These are phyloP conservation scores for Suillus weaverae DNA, from an alignment of 768 basidiomycete genomes.

Conservation along the genomic window DNA sequence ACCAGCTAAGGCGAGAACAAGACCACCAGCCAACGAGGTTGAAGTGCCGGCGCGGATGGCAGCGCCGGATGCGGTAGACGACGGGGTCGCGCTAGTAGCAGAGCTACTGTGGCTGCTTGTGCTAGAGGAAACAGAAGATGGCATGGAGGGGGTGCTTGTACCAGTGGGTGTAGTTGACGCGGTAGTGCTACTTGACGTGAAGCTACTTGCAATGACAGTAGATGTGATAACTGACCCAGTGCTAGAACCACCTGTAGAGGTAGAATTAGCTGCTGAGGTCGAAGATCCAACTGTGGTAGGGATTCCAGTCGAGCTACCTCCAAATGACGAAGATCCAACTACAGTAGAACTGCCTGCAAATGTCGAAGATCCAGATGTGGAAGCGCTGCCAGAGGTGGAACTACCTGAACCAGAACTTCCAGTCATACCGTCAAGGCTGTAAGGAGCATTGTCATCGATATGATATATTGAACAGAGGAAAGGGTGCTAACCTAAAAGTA, in stretches of 20 bases:
- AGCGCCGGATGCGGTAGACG: conserved; percentile 20
- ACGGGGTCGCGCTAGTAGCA: conserved; percentile 1
- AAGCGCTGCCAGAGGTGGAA: conserved; percentile 17
- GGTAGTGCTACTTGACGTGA: conserved; percentile 9
- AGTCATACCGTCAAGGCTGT: conserved; percentile 57
- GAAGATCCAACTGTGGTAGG: not conserved
- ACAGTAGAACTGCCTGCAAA: not conserved
- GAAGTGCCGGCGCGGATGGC: conserved; percentile 24
- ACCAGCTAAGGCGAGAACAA: conserved; percentile 23
- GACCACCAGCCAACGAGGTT: conserved; percentile 20
- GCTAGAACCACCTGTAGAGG: conserved; percentile 7
- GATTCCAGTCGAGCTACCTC: not conserved
- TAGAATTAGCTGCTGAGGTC: conserved; percentile 16
- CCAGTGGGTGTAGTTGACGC: conserved; percentile 16
- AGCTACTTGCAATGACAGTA: conserved; percentile 7
- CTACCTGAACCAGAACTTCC: conserved; percentile 16
- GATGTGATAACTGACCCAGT: not conserved
- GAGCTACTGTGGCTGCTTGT: not conserved
- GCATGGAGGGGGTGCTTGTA: conserved; percentile 31
- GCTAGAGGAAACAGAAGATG: conserved; percentile 20
- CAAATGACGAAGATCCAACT: not conserved
- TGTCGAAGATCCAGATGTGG: conserved; percentile 12
- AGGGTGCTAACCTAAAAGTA: conserved; percentile 49
- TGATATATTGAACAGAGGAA: not conserved
- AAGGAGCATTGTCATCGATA: conserved; percentile 7